These are phyloP conservation scores for Tuber umbilicatum DNA, from an alignment of 495 filamentous ascomycete genomes.

Conservation along the genomic window DNA sequence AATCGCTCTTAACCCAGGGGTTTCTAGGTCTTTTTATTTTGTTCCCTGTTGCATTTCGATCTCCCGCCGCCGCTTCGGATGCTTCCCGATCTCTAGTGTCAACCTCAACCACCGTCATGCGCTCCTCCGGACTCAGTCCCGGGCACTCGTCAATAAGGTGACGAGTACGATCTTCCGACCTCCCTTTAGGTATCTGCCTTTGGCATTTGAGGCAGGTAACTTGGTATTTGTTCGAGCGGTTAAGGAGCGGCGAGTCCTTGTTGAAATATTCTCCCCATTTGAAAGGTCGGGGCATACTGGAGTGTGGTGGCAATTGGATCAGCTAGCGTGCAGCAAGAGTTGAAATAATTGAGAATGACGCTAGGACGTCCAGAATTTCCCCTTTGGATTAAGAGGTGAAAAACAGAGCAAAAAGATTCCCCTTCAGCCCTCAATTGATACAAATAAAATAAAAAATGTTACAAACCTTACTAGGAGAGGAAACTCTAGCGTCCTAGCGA, in stretches of 20 bases:
- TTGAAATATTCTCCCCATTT: slow-evolving; percentile 37
- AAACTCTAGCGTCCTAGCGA: too few relatives aligned
- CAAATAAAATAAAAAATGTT: too few relatives aligned
- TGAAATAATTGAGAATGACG: too few relatives aligned
- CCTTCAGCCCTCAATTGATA: too few relatives aligned
- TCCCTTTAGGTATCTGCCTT: slow-evolving; percentile 32
- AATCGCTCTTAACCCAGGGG: slow-evolving; percentile 6
- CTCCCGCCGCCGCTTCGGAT: slow-evolving; percentile 14
- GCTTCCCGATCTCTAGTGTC: slow-evolving; percentile 26
- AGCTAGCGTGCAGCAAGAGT: neutral
- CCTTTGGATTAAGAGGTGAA: too few relatives aligned
- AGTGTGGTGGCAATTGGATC: neutral
- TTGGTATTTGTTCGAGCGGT: slow-evolving; percentile 37
- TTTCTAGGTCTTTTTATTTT: slow-evolving; percentile 15
- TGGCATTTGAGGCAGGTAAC: slow-evolving; percentile 30
- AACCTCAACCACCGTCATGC: slow-evolving; percentile 21
- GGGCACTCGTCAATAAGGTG: slow-evolving; percentile 32
- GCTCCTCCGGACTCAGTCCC: slow-evolving; percentile 29
- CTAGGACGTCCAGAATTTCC: too few relatives aligned
- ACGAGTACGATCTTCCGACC: slow-evolving; percentile 29
- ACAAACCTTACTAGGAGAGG: too few relatives aligned
- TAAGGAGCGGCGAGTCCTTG: slow-evolving; percentile 32
- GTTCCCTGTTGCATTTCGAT: slow-evolving; percentile 2
- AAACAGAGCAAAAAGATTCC: too few relatives aligned
- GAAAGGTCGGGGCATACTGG: slow-evolving; percentile 28